Percentiles rank a stretch among this genome's conserved stretches.
phyloP scores from a whole-genome alignment of 2,329 filamentous ascomycete species.

The Cytospora piceae region DNA sequence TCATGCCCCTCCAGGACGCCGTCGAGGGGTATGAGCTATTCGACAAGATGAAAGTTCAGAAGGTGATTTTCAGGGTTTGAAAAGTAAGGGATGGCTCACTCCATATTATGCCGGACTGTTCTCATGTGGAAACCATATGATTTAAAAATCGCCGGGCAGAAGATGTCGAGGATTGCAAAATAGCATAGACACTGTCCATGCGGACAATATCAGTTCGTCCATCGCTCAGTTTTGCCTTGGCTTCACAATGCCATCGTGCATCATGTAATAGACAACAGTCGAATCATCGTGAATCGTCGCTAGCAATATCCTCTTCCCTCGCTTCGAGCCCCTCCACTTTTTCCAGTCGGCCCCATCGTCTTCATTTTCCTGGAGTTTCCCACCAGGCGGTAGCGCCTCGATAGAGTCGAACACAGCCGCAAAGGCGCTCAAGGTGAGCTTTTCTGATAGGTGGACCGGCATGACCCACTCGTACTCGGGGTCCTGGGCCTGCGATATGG shows the following conservation, averaged over 20 bases:
- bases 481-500: slow-evolving; percentile 51
- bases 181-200: neutral
- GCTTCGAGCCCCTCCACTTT: slow-evolving; percentile 49
- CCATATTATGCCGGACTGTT: neutral
- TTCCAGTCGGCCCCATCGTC: slow-evolving; percentile 39
- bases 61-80: slow-evolving; percentile 68
- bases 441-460: slow-evolving; percentile 72
- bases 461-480: slow-evolving; percentile 77
- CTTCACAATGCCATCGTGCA: slow-evolving; percentile 87
- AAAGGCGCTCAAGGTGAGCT: slow-evolving; percentile 69
- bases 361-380: slow-evolving; percentile 32
- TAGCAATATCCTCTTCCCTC: slow-evolving; percentile 71
- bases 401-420: slow-evolving; percentile 71
- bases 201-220: neutral
- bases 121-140: neutral
- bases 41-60: slow-evolving; percentile 73
- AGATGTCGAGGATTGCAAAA: neutral
- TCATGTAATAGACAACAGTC: slow-evolving; percentile 81
- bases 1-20: slow-evolving; percentile 71
- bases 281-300: slow-evolving; percentile 79
- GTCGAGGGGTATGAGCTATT: slow-evolving; percentile 72
- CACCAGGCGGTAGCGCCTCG: slow-evolving; percentile 46
- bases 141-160: neutral
- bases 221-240: slow-evolving; percentile 73
- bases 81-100: neutral